Evolutionary conservation across 2,329 filamentous ascomycete species (phyloP), one percentile per base, ranked within the genome.

Genomic region (Clarireedia monteithiana): DNA sequence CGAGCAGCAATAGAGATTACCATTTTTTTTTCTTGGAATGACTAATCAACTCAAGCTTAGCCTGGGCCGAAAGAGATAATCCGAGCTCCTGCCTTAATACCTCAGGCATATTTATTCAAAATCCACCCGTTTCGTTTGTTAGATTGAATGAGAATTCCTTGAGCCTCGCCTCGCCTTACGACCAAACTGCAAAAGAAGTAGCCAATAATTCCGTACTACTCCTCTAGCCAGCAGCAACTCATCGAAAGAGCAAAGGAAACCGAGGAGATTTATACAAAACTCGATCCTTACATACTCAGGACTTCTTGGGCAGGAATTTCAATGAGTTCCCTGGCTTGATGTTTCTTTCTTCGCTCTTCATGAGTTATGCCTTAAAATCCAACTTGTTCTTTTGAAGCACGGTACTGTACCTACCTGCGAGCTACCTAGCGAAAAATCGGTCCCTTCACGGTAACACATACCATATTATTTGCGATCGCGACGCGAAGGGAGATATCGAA

Each of bases 401-500:
- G 17, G 39, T 42, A 42, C 39, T 20, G 27, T 38, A 36, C 42
- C 34, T 38, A 44, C 48, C 34, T 14, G 7, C 15, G 30, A 24
- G 39, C 39, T 30, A 52, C 50, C 38, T 20, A 30, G 9, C 2
- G 14, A 36, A 49, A 54, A 48, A 36, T 20, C 30, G 53, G 12
- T 34, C 20, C 24, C 40, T 36, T 50, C 47, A 46, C 53, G 53
- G 53, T 55, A 55, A 50, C 46, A 55, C 53, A 50, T 34, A 48
- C 23, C 24, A 45, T 50, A 38, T 24, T 23, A 39, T 52, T 51
- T 56, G 59, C 58, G 58, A 59, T 56, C 59, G 58, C 59, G 59
- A 61, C 57, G 61, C 61, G 57, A 61, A 59, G 45, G 30, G 34
- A 39, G 44, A 48, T 42, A 26, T 38, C 50, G 46, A 57, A 55